Conservation (phyloP, 2,329 filamentous ascomycete genomes). For the Celoporthe dispersa region DNA sequence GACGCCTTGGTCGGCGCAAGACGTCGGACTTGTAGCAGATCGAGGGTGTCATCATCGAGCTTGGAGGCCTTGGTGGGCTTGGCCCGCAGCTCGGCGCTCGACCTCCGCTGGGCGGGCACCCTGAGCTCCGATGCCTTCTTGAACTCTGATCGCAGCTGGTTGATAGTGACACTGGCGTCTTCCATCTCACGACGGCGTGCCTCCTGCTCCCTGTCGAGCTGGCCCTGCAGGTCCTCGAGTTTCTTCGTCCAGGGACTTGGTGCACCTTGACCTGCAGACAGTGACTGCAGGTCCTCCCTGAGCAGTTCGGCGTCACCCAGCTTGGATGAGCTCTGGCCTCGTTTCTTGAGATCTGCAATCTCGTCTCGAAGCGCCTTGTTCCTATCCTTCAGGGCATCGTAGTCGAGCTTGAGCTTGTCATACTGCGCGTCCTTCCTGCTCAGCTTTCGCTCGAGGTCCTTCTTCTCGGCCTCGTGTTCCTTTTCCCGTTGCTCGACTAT, state of each 20-base stretch:
- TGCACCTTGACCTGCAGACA: constrained; percentile 30
- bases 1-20: constrained; percentile 13
- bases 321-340: constrained; percentile 54
- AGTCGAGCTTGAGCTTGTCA: constrained; percentile 50
- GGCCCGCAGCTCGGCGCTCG: constrained; percentile 14
- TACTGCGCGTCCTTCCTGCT: constrained; percentile 39
- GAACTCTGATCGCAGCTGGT: constrained; percentile 30
- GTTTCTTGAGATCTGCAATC: constrained; percentile 60
- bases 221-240: constrained; percentile 38
- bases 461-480: constrained; percentile 44
- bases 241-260: constrained; percentile 35
- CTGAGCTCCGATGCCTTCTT: constrained; percentile 17
- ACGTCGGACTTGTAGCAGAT: constrained; percentile 23
- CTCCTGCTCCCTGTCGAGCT: constrained; percentile 35
- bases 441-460: constrained; percentile 38
- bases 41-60: constrained; percentile 19
- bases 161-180: constrained; percentile 27
- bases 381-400: constrained; percentile 58
- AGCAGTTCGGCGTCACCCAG: constrained; percentile 32
- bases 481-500: constrained; percentile 50
- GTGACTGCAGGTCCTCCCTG: constrained; percentile 35
- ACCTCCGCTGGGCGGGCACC: constrained; percentile 15
- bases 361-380: constrained; percentile 62
- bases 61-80: constrained; percentile 7
- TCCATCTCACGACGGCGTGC: constrained; percentile 27